Evolutionary conservation across 495 filamentous ascomycete species (phyloP), one percentile per base, ranked within the genome.

Genomic region (Aspergillus affinis): DNA sequence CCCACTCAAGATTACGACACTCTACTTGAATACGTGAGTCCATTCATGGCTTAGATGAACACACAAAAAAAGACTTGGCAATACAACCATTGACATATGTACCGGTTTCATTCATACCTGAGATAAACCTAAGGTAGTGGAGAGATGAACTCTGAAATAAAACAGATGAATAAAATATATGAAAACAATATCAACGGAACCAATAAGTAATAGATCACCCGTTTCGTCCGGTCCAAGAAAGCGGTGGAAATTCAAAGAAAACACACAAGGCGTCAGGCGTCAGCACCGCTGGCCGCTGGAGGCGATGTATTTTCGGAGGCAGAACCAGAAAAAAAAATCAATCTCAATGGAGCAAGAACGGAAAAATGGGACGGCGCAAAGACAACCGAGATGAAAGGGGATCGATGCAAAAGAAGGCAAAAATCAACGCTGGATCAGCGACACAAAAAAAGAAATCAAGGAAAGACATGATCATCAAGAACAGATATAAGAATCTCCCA

Each of bases 401-500:
- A 19, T 27, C 26, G 18, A 36, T 54, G 51, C 51, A 19, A 29
- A 29, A 36, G n/a, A 26, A 12, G 30, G 26, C 18, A 19, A 53
- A 54, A 54, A 49, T 49, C 47, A 49, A 20, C 47, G 19, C 51
- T 26, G 26, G 53, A 45, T 29, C 57, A 23, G 51, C 29, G 23
- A 51, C 26, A 26, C 18, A 45, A 21, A 21, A 50, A 45, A 21
- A 21, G 41, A 51, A 51, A 54, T 65, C 50, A 64, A 62, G 36
- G 51, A 67, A 64, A 57, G 52, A 60, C 45, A 60, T 56, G 44
- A 41, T 41, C 36, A 41, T 41, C 54, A 59, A 60, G 55, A 61
- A 59, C 65, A 59, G 58, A 44, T 58, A 61, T 61, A 57, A 56
- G 52, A 51, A 54, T 57, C 51, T 55, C 58, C 62, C 62, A 64